A percentile compares a stretch with the other conserved stretches of the same genome.
Conservation (phyloP, 305 asterid genomes). For the Solanum chacoense region DNA sequence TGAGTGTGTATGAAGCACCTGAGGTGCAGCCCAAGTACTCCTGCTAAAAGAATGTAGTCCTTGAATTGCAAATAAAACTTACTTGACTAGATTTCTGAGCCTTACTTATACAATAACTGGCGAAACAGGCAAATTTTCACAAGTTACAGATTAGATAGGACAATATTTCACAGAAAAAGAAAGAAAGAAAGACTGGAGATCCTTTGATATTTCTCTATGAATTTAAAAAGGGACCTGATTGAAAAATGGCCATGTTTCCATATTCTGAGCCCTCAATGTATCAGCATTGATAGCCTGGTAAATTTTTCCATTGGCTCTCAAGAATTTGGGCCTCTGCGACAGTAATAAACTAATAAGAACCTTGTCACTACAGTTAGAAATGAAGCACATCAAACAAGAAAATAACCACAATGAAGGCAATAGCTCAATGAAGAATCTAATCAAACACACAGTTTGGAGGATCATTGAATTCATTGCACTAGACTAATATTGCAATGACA, state of each 20-base stretch:
- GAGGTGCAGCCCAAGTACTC: not conserved
- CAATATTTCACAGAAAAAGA: not conserved
- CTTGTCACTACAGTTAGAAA: not conserved
- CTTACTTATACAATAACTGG: not conserved
- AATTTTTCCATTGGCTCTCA: constrained; percentile 51
- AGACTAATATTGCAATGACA: not conserved
- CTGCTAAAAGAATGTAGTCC: not conserved
- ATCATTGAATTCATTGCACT: not conserved
- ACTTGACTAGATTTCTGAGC: not conserved
- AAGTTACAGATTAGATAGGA: not conserved
- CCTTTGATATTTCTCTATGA: not conserved
- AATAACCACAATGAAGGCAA: not conserved
- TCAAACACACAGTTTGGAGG: not conserved
- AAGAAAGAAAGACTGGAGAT: not conserved
- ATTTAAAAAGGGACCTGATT: constrained; percentile 32
- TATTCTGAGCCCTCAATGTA: constrained; percentile 54
- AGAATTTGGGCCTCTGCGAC: constrained; percentile 46
- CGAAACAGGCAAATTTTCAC: not conserved
- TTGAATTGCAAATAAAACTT: not conserved
- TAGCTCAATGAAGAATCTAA: not conserved
- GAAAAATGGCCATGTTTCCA: constrained; percentile 68
- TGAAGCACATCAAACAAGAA: not conserved
- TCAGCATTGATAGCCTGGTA: constrained; percentile 57
- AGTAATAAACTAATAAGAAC: not conserved
- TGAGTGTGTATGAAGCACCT: not conserved